Evolutionary conservation across 139 green algal genomes (phyloP).

Genomic region (Trebouxia sp.): DNA sequence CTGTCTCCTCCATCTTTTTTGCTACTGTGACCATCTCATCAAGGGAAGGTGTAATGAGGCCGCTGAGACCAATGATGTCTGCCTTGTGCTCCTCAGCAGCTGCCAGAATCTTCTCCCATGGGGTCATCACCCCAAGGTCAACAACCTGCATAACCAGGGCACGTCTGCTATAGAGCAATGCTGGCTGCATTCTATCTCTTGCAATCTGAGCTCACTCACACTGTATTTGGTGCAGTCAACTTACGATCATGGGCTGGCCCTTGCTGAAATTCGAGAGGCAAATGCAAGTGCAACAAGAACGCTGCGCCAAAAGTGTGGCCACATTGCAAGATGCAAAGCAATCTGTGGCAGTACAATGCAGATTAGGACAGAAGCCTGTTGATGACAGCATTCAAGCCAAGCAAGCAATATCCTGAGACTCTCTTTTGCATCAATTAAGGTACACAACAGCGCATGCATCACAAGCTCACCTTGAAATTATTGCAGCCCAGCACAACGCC

Average conservation of each 20-base stretch:
- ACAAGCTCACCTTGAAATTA: constrained; percentile 94
- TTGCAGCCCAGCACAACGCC: constrained; percentile 98
- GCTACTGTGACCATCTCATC: constrained; percentile 98
- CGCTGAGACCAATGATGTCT: constrained; percentile 95
- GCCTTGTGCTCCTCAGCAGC: constrained; percentile 88
- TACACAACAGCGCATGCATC: background rate
- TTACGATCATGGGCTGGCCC: too few relatives aligned
- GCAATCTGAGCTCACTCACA: too few relatives aligned
- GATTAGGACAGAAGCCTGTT: too few relatives aligned
- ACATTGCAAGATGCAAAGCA: too few relatives aligned
- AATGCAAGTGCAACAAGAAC: too few relatives aligned
- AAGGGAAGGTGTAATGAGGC: constrained; percentile 96
- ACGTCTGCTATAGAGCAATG: background rate
- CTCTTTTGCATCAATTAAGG: background rate
- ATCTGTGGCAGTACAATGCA: too few relatives aligned
- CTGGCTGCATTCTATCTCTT: constrained; percentile 26
- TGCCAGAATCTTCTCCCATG: constrained; percentile 95
- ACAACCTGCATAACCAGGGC: constrained; percentile 61
- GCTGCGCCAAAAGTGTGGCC: too few relatives aligned
- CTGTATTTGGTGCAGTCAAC: too few relatives aligned
- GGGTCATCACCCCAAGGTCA: constrained; percentile 96
- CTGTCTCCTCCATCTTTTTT: constrained; percentile 91
- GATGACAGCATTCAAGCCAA: background rate
- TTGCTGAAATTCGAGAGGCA: too few relatives aligned
- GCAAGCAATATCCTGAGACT: background rate